Evolutionary conservation across 2,329 filamentous ascomycete species (phyloP).

Genomic region (Cordyceps javanica): DNA sequence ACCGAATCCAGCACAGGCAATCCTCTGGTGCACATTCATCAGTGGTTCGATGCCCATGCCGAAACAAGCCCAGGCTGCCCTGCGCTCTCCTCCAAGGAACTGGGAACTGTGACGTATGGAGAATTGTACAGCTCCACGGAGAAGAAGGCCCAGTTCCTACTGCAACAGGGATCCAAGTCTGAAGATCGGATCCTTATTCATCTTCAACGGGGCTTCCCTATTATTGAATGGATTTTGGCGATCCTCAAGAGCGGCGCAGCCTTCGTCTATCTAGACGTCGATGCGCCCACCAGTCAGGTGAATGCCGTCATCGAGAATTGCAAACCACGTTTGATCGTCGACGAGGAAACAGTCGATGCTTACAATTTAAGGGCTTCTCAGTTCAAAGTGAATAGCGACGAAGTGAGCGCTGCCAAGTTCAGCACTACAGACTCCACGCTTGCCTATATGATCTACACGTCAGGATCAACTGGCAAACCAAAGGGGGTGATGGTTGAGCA

Average conservation of each 20-base stretch:
- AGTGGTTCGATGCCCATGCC: background rate
- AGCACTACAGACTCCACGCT: background rate
- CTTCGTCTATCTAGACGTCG: slow-evolving; percentile 1
- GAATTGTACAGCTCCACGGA: background rate
- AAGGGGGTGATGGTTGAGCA: slow-evolving; percentile 9
- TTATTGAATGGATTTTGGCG: background rate
- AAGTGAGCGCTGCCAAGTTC: no score
- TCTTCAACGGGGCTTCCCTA: background rate
- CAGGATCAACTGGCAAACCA: slow-evolving; percentile 6
- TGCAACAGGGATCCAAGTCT: background rate
- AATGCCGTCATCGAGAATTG: no score
- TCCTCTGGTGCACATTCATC: background rate
- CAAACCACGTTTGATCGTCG: no score
- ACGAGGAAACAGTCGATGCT: no score
- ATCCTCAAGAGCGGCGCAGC: background rate
- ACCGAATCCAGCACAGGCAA: background rate
- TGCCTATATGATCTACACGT: slow-evolving; percentile 2
- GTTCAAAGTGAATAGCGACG: no score
- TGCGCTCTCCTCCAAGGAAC: background rate
- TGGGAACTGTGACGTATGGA: background rate
- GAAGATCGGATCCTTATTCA: background rate
- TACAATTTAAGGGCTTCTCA: no score
- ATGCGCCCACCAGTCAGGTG: no score
- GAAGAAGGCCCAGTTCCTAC: background rate
- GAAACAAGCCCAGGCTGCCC: background rate